phyloP scores from a whole-genome alignment of 179 eudicot genomes.

The Beta lomatogona region DNA sequence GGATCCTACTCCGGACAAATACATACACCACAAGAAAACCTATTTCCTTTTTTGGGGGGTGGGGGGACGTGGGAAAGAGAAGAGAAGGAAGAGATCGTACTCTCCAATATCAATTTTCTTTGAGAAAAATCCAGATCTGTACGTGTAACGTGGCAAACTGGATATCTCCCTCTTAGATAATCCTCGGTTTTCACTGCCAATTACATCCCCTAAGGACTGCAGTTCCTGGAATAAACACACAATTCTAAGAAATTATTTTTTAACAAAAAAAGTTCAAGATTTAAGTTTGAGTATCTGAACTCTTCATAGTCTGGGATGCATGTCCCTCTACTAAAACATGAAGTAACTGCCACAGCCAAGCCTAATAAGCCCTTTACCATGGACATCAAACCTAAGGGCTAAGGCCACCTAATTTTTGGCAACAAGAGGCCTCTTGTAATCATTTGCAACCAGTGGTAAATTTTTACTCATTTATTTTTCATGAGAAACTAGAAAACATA shows the following conservation, averaged over 20 bases:
- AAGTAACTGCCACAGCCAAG: background rate
- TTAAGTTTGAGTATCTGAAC: background rate
- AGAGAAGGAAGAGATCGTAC: conserved; percentile 44
- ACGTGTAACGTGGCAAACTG: conserved; percentile 60
- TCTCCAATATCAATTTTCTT: conserved; percentile 50
- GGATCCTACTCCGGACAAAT: background rate
- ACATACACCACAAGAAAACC: background rate
- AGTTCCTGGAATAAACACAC: conserved; percentile 51
- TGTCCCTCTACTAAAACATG: background rate
- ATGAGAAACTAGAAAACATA: background rate
- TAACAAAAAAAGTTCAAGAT: background rate
- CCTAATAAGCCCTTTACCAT: background rate
- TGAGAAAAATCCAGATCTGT: conserved; percentile 56
- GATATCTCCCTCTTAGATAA: conserved; percentile 57
- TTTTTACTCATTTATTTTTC: background rate
- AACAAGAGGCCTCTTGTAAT: background rate
- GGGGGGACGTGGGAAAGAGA: background rate
- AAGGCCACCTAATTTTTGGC: too few species aligned
- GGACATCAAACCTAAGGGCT: background rate
- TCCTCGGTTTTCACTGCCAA: conserved; percentile 71
- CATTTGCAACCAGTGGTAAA: background rate
- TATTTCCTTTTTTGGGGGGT: background rate
- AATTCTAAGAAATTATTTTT: background rate
- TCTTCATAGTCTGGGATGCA: background rate
- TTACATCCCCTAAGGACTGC: conserved; percentile 54